Conservation (phyloP, 2,329 filamentous ascomycete species). For the Phyllosticta citribraziliensis region DNA sequence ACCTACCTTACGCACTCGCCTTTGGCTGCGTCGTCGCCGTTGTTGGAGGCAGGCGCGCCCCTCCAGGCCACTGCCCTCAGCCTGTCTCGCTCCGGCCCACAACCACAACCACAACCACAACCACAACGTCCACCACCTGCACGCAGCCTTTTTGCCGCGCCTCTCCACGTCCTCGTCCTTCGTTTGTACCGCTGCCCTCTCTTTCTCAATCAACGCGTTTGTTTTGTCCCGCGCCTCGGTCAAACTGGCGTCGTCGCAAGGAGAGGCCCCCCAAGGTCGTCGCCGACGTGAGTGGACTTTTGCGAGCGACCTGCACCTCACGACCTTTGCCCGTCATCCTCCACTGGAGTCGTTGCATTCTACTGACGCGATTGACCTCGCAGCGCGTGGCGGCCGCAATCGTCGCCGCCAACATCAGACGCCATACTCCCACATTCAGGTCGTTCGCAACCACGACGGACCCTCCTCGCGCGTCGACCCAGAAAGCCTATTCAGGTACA, state of each 20-base stretch:
- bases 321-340: not conserved
- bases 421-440: constrained; percentile 17
- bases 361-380: not conserved
- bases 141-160: not conserved
- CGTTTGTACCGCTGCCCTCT: not conserved
- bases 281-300: constrained; percentile 8
- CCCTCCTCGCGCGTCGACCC: not conserved
- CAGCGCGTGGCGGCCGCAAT: constrained; percentile 7
- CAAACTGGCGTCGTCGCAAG: constrained; percentile 7
- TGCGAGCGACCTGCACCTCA: not conserved
- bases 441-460: constrained; percentile 14
- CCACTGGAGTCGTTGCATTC: not conserved
- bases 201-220: not conserved
- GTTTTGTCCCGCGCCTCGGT: not conserved
- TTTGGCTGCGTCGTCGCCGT: not conserved
- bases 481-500: constrained; percentile 1
- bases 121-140: not conserved
- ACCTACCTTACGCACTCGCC: no score
- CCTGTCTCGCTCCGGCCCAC: not conserved
- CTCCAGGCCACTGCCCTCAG: not conserved
- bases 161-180: not conserved
- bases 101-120: not conserved
- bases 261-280: constrained; percentile 1
- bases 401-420: constrained; percentile 11
- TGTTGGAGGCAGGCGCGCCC: not conserved